Percentiles rank a stretch among this genome's conserved stretches.
Evolutionary conservation across 1,284 basidiomycete species (phyloP).

Genomic region (Waitea zeae): DNA sequence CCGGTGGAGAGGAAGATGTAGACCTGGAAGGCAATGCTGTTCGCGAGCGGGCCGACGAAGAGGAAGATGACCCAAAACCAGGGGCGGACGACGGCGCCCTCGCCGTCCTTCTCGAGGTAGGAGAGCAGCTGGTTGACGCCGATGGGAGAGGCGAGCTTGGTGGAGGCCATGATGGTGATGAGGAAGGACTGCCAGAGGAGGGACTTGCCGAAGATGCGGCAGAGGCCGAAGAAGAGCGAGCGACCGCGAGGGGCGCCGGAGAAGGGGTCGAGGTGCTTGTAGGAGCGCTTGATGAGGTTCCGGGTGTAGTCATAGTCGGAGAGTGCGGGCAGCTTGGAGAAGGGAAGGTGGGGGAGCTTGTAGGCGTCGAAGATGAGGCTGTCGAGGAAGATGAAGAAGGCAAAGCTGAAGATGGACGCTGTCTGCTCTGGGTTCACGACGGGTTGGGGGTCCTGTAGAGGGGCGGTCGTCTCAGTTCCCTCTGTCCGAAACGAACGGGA

Average conservation of each 20-base stretch:
- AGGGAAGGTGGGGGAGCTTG: slow-evolving; percentile 13
- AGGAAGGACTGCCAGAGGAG: slow-evolving; percentile 6
- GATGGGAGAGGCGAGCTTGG: slow-evolving; percentile 21
- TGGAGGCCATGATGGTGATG: slow-evolving; percentile 9
- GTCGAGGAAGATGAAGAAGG: slow-evolving; percentile 15
- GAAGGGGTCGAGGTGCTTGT: slow-evolving; percentile 13
- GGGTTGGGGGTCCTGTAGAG: slow-evolving; percentile 5
- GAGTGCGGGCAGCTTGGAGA: slow-evolving; percentile 21
- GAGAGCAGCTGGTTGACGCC: slow-evolving; percentile 26
- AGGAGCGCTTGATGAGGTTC: slow-evolving; percentile 18
- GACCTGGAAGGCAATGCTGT: slow-evolving; percentile 23
- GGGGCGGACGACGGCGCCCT: slow-evolving; percentile 21
- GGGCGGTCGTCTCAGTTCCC: slow-evolving; percentile 3
- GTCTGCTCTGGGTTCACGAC: slow-evolving; percentile 19
- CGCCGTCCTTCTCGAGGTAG: slow-evolving; percentile 24
- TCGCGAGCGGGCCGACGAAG: slow-evolving; percentile 35
- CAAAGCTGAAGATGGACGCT: slow-evolving; percentile 14
- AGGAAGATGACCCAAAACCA: slow-evolving; percentile 49
- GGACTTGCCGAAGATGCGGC: slow-evolving; percentile 9
- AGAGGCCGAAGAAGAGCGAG: slow-evolving; percentile 14
- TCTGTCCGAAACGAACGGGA: too few relatives aligned
- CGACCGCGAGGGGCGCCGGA: slow-evolving; percentile 8
- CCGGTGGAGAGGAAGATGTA: slow-evolving; percentile 24
- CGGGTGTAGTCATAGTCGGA: slow-evolving; percentile 27
- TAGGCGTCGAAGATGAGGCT: slow-evolving; percentile 14